Conservation (phyloP, 1,139 yeast species). For the Suhomyces taliae region DNA sequence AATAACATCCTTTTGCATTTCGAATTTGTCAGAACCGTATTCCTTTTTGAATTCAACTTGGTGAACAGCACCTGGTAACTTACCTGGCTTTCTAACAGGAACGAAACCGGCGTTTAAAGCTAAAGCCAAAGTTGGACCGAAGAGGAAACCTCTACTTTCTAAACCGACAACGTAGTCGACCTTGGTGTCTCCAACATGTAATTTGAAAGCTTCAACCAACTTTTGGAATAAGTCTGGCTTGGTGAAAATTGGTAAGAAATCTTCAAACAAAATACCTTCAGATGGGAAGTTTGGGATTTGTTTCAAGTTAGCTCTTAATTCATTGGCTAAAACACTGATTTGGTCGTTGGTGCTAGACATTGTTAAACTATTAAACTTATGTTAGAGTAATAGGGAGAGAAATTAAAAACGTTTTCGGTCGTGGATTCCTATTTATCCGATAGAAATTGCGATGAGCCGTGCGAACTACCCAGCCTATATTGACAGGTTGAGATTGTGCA, state of each 20-base stretch:
- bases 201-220: conserved; percentile 75
- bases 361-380: not conserved
- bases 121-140: conserved; percentile 93
- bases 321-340: conserved; percentile 51
- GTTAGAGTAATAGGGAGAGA: not conserved
- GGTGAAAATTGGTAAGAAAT: conserved; percentile 90
- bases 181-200: conserved; percentile 65
- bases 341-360: conserved; percentile 15
- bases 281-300: conserved; percentile 93
- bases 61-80: conserved; percentile 83
- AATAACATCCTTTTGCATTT: conserved; percentile 81
- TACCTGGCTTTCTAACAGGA: conserved; percentile 93
- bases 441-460: no score
- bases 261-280: conserved; percentile 93
- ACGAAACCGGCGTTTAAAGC: conserved; percentile 88
- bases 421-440: not conserved
- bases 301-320: conserved; percentile 62
- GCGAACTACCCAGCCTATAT: no score
- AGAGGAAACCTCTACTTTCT: conserved; percentile 94
- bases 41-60: conserved; percentile 83
- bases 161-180: conserved; percentile 91
- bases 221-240: conserved; percentile 78
- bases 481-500: no score
- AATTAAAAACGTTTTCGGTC: not conserved
- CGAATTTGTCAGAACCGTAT: conserved; percentile 87